Base-by-base conservation (phyloP, 179 eudicot genomes). In the Spergularia azorica region DNA sequence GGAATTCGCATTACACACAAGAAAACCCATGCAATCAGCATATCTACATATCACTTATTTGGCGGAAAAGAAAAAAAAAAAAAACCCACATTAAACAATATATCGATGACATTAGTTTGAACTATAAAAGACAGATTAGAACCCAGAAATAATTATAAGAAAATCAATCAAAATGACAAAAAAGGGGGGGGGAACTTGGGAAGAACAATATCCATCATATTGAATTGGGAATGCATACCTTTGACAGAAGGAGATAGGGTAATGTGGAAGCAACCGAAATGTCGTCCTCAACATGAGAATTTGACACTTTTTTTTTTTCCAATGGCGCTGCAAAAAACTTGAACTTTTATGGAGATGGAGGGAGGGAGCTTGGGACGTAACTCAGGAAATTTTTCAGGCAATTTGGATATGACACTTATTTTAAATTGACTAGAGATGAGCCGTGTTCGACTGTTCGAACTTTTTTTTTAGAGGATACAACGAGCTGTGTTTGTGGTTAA, bases 251-350 rank as follows among this genome's bases (percentile, higher is more conserved):
- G 74, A 70, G 17, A 75, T 26, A 16, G 82, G 38, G 11, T 59
- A 66, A 73, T 82, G 82, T 65, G 85, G 68, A 50, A 82, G 48
- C 32, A 75, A 61, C 1, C 79, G 39, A 39, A 75, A 9, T 14
- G 72, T 75, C 46, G 72, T 75, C 46, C 62, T 64, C 66, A 75
- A 82, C 85, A 82, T 81, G 56, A 46, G 77, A 54, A 9, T 43
- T 21, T 15, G 51, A n/a, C 50, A 13, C 69, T 5, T 46, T 46
- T 46, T 46, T 7, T 46, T 6, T 46, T 0, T 0, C 5, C 10
- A 46, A 46, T 46, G 10, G 50, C 39, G 39, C 39, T 36, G 39
- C 39, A 36, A 36, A 36, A 36, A 0, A 36, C 4, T 36, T 36
- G 39, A 36, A 36, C 39, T 36, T 36, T 36, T 36, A 0, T 36